Evolutionary conservation across 495 filamentous ascomycete species (phyloP), one percentile per base, ranked within the genome.

Genomic region (Neurospora sp.): DNA sequence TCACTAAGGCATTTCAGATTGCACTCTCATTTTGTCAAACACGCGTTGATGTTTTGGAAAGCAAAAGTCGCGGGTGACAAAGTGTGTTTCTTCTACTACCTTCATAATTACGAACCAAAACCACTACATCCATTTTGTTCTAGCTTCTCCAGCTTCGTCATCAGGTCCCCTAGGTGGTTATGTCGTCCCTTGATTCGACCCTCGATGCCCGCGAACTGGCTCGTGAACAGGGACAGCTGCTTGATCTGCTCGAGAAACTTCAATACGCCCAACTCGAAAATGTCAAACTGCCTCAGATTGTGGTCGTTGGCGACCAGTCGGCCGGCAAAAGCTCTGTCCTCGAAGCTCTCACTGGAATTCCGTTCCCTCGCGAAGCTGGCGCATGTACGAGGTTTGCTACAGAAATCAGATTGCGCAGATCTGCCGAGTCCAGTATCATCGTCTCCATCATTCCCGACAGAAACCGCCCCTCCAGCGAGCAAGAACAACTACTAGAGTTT

Each of bases 261-360:
- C 81, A 81, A 70, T 82, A 79, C 71, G 81, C 81, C 22, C 81
- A 81, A 69, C 77, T 82, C 37, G 80, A 82, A 70, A 80, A 80
- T 79, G 80, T 82, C 73, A 82, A 82, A 70, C 84, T 93, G 0
- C 92, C 92, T 0, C 90, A 93, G 72, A 82, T 95, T 35, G 85
- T 93, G 14, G 91, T 93, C n/a, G 90, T 90, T 72, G 91, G 91
- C 1, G 87, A 91, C 76, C 90, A 92, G 74, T 91, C 89, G 0
- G 86, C 87, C 12, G 91, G 92, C 3, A 94, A 93, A 74, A 91
- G 89, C 75, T 93, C 90, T 0, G 90, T 94, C 0, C 85, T 94
- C 0, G 90, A 93, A 80, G 91, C 90, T 0, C 87, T 95, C 68
- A 90, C 90, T 0, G 86, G 89, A 45, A 88, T 93, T 18, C 86